Evolutionary conservation across 1,139 yeast species (phyloP).

Genomic region (Trichomonascaceae sp.): DNA sequence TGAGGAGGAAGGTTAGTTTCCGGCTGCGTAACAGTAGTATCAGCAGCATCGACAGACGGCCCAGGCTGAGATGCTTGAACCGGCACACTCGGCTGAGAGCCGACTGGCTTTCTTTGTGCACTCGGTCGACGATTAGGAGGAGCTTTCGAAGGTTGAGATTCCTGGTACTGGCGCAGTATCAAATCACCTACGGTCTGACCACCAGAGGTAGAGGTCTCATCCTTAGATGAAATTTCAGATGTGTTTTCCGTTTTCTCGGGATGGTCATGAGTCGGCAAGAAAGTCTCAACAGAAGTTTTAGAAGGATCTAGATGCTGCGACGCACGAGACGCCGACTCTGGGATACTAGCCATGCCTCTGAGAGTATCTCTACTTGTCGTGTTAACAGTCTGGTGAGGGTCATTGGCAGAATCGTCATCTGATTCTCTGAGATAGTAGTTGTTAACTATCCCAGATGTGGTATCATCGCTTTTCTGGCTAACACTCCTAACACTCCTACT

Average conservation of each 20-base stretch:
- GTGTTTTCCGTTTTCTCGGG: background rate
- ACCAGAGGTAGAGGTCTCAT: background rate
- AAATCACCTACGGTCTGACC: background rate
- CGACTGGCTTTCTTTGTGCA: slow-evolving; percentile 5
- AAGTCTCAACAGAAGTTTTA: background rate
- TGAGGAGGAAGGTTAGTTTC: background rate
- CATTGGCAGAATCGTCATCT: background rate
- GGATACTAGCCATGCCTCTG: background rate
- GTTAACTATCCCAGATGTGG: background rate
- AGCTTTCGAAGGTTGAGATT: background rate
- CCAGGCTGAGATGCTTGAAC: background rate
- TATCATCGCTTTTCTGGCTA: background rate
- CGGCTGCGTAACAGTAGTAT: background rate
- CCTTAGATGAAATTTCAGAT: background rate
- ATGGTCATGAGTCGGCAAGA: background rate
- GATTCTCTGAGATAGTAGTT: background rate
- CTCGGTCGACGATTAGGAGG: background rate
- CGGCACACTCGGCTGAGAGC: background rate
- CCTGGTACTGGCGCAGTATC: background rate
- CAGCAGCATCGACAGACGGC: background rate
- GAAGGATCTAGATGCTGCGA: background rate
- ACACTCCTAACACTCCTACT: background rate
- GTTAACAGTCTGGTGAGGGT: background rate
- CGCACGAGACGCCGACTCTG: background rate
- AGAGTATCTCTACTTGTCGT: background rate